phyloP scores from a whole-genome alignment of 495 filamentous ascomycete genomes.

The Hypoxylon trugodes region DNA sequence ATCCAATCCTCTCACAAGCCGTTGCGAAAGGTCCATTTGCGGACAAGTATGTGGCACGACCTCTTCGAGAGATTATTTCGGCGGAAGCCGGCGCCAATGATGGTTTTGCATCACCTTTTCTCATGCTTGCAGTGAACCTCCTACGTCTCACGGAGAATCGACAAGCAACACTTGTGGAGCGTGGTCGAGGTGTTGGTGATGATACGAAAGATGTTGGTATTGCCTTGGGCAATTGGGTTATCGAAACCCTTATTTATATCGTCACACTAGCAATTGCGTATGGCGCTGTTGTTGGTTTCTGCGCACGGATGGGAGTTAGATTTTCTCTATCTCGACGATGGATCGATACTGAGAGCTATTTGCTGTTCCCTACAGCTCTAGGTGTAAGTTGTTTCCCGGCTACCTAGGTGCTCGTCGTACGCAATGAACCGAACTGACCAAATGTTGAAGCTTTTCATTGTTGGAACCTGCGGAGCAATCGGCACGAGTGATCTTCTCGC shows the following conservation, averaged over 20 bases:
- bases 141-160: conserved; percentile 60
- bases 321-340: conserved; percentile 67
- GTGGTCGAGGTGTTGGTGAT: conserved; percentile 58
- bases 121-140: conserved; percentile 64
- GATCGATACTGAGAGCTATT: conserved; percentile 85
- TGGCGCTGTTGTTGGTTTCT: conserved; percentile 71
- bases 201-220: conserved; percentile 63
- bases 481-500: conserved; percentile 91
- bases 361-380: conserved; percentile 85
- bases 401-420: not conserved
- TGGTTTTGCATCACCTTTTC: conserved; percentile 67
- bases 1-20: conserved; percentile 67
- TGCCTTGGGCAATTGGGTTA: conserved; percentile 80
- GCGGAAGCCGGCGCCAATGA: conserved; percentile 69
- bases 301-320: conserved; percentile 69
- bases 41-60: conserved; percentile 65
- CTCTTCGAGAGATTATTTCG: conserved; percentile 69
- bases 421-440: not conserved
- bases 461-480: conserved; percentile 82
- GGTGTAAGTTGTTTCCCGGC: conserved; percentile 61
- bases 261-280: conserved; percentile 78
- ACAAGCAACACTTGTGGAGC: conserved; percentile 55
- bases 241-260: conserved; percentile 82
- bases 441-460: conserved; percentile 64
- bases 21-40: conserved; percentile 70